Percentiles rank a stretch among this genome's conserved stretches.
phyloP scores from a whole-genome alignment of 2,329 filamentous ascomycete genomes.

The Hymenoscyphus occultus region DNA sequence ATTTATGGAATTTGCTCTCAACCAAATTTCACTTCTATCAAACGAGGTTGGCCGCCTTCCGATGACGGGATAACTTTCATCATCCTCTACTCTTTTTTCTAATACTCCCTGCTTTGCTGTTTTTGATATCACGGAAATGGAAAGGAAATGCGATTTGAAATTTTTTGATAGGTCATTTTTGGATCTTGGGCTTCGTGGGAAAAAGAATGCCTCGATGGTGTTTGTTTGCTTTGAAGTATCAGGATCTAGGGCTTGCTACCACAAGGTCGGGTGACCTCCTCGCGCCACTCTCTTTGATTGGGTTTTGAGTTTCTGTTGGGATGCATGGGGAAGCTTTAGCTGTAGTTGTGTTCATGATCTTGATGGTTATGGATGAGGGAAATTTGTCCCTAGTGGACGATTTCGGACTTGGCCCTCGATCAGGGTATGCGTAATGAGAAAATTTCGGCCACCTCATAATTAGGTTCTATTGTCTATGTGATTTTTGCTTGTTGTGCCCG shows the following conservation, averaged over 20 bases:
- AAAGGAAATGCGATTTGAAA: slow-evolving; percentile 35
- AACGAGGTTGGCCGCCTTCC: slow-evolving; percentile 47
- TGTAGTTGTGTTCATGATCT: slow-evolving; percentile 35
- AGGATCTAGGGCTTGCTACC: slow-evolving; percentile 18
- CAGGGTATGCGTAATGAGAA: slow-evolving; percentile 35
- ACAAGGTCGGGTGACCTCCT: slow-evolving; percentile 36
- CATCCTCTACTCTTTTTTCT: slow-evolving; percentile 40
- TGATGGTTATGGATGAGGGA: slow-evolving; percentile 33
- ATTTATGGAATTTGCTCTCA: slow-evolving; percentile 33
- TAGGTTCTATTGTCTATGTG: neutral
- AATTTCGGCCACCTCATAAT: slow-evolving; percentile 37
- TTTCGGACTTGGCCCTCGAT: slow-evolving; percentile 33
- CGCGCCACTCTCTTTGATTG: slow-evolving; percentile 32
- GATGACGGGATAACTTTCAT: slow-evolving; percentile 39
- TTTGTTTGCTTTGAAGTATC: slow-evolving; percentile 16
- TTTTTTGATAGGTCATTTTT: slow-evolving; percentile 13
- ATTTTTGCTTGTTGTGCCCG: neutral
- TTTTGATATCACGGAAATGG: slow-evolving; percentile 31
- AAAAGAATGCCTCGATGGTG: slow-evolving; percentile 21
- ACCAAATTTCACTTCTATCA: slow-evolving; percentile 39
- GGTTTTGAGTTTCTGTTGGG: slow-evolving; percentile 38
- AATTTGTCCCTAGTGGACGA: slow-evolving; percentile 31
- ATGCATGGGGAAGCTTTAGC: slow-evolving; percentile 37
- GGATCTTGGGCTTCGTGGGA: slow-evolving; percentile 13
- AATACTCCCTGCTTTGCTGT: slow-evolving; percentile 38